Base-by-base conservation (phyloP, 129 eudicot genomes). In the Kitagawia praeruptora region DNA sequence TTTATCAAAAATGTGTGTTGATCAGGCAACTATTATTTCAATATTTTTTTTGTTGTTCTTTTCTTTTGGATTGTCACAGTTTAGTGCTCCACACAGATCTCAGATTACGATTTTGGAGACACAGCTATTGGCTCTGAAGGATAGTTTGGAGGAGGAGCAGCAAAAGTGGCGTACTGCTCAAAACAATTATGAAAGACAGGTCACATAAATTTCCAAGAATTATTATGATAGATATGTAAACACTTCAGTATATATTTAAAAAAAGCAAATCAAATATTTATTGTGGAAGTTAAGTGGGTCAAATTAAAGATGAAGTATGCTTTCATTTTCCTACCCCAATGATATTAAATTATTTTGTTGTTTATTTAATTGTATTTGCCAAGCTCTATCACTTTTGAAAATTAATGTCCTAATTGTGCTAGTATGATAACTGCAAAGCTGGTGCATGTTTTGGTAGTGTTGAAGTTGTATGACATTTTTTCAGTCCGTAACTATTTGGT, bases 181-280 rank as follows among this genome's bases (percentile, higher is more conserved):
- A 80, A 93, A 83, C 67, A 95, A 95, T 80, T 95, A 95, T 77
- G 94, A 92, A 78, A 85, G 99, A 78, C 98, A 93, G 98, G 98
- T 87, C 37, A 61, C 34, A 61, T 53, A 34, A 34, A 34, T 34
- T 34, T 34, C 1, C 37, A 34, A 34, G 2, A 14, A 42, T 74
- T n/a, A 18, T 19, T 38, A n/a, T 31, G 45, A 70, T 72, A 19
- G 37, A 54, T 71, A 21, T 71, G 21, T 16, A 4, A 13, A 28
- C 44, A 46, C 49, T 46, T 8, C 47, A 44, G 49, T 31, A 37
- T 38, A 70, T 70, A 18, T 18, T 34, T 34, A 31, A 13, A 28
- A 28, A 6, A 14, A 13, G 25, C 1, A 61, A 8, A 34, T n/a
- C 69, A 25, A 61, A n/a, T 58, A 25, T 12, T n/a, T 25, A 15